Evolutionary conservation across 306 rosid genomes (phyloP), one percentile per base, ranked within the genome.

Genomic region (Cucurbita maxima): DNA sequence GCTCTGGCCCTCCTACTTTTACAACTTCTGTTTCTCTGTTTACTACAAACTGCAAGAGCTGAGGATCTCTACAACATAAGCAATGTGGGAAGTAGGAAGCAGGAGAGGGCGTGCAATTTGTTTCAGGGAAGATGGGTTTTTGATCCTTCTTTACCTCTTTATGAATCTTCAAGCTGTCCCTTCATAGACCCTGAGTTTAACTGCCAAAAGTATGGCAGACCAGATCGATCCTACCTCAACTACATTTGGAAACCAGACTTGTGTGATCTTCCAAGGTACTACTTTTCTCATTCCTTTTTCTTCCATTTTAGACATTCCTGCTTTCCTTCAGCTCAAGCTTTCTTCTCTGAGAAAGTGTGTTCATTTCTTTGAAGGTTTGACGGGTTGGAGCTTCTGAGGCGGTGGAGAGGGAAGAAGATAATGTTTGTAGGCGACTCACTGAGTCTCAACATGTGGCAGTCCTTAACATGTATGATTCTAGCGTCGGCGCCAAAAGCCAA

Each of bases 401-500:
- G 19, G 48, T 74, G 82, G 79, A 88, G 59, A 8, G 94, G 90
- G 66, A 86, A 88, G 79, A 84, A 81, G 83, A 80, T 88, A 13
- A 88, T 88, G 94, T 88, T 86, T 82, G 94, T 88, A 30, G 94
- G 94, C 58, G 94, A 88, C 25, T 88, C 94, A 4, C 75, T 88
- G 86, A 86, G 94, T 63, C 72, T 83, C 58, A 88, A 88, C 58
- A 90, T 86, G 79, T 88, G 85, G 77, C 84, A 86, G 13, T 88
- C 94, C 19, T 68, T 88, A 58, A 86, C 90, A 4, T 88, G 94
- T 71, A 86, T 88, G 89, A 36, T 88, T 78, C 82, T 78, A 45
- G 77, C 94, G 22, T 80, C 78, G 79, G 85, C 80, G 1, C 90
- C 94, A 6, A 81, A 80, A 7, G 72, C 94, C 0, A 88, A 60